These are phyloP conservation scores for Trichosporon faecale DNA, from an alignment of 1,284 basidiomycete species.

Conservation along the genomic window DNA sequence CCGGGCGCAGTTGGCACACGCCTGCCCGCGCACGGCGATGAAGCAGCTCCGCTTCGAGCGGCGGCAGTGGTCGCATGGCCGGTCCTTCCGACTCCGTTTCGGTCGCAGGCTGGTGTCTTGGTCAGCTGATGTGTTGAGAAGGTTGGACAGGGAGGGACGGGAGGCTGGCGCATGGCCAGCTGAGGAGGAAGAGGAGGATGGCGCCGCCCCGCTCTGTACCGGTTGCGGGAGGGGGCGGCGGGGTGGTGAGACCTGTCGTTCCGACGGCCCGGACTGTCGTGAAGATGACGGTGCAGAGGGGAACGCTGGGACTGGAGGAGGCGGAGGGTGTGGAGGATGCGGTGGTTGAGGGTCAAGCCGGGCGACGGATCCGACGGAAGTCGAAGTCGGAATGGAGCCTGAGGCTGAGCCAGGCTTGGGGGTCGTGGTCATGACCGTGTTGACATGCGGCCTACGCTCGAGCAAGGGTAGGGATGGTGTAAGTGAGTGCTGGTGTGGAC, in stretches of 20 bases:
- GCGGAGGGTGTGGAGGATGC: too few relatives aligned
- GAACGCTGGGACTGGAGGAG: background rate
- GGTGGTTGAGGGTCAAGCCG: background rate
- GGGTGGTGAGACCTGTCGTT: background rate
- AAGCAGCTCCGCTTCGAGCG: slow-evolving; percentile 24
- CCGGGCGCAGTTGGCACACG: slow-evolving; percentile 24
- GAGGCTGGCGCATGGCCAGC: background rate
- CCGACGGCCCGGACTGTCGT: background rate
- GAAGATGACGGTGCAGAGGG: background rate
- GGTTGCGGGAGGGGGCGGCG: background rate
- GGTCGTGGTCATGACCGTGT: background rate
- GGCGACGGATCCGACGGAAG: background rate
- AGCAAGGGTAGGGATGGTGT: too few relatives aligned
- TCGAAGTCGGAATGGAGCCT: background rate
- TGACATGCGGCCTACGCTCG: background rate
- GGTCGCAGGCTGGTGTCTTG: slow-evolving; percentile 20
- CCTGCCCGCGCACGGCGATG: slow-evolving; percentile 24
- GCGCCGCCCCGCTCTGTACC: background rate
- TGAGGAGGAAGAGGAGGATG: background rate
- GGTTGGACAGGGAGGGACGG: background rate
- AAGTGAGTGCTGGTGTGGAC: background rate
- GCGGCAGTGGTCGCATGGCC: slow-evolving; percentile 31
- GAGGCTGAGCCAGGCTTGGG: background rate
- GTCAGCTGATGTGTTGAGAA: slow-evolving; percentile 4
- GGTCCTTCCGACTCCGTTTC: slow-evolving; percentile 24